Base-by-base conservation (phyloP, 2,329 filamentous ascomycete species). In the Didymella arachidicola region DNA sequence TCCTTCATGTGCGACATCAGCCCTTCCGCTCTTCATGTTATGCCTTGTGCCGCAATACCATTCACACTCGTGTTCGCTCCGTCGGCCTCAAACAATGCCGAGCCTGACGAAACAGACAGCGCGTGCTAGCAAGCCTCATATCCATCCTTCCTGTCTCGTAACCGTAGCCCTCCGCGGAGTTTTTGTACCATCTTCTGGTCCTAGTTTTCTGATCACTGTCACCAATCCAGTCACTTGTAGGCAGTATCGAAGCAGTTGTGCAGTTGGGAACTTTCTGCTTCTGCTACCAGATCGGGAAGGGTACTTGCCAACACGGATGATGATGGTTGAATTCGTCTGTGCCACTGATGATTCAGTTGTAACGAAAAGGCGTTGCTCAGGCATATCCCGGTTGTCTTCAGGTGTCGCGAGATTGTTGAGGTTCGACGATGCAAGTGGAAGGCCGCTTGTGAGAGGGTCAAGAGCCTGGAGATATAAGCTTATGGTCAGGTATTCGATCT, bases 41-140 rank as follows among this genome's bases (percentile, higher is more conserved):
- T 44, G 29, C 38, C 14, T 8, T 12, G 19, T 39, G 29, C 11
- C 19, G 22, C 26, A 29, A 8, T n/a, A 7, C 38, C 25, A 12
- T 6, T 30, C 2, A 6, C 19, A 14, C 27, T 45, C 25, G 16
- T 10, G 16, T 41, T 49, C 39, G 49, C 45, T 11, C 10, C 14
- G 32, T 45, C 38, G 39, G 25, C 44, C 49, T 44, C 43, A 48
- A 27, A 53, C 55, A 48, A 43, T 16, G 55, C 49, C 55, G 38
- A 53, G 49, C 44, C 44, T 43, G 25, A 42, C 32, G 49, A 49
- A 58, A 58, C 56, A 25, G 16, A 22, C 14, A 11, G 27, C 25
- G 38, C 4, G 38, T 44, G 25, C 22, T 52, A 48, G 38, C 44
- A 4, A 16, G 38, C 38, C 48, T 53, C 30, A 52, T 25, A 58